Evolutionary conservation across 495 filamentous ascomycete genomes (phyloP).

Genomic region (Penicillium atrosanguineum): DNA sequence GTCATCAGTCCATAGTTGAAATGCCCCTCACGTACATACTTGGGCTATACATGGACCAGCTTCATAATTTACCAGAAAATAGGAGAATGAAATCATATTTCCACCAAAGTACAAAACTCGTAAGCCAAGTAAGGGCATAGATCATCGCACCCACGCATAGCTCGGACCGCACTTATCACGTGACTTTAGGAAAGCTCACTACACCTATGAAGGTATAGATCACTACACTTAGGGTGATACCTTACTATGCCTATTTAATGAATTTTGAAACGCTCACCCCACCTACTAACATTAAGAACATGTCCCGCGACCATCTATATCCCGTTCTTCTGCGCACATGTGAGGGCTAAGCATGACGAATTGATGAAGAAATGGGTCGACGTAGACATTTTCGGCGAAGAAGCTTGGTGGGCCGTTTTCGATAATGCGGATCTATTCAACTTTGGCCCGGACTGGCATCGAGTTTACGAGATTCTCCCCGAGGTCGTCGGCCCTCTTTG

Average conservation of each 20-base stretch:
- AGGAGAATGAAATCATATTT: slow-evolving; percentile 18
- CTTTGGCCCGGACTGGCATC: slow-evolving; percentile 3
- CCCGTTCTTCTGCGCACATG: slow-evolving; percentile 6
- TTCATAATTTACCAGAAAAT: slow-evolving; percentile 24
- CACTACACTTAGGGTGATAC: no score
- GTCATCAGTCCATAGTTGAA: background rate
- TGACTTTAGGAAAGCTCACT: no score
- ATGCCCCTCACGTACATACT: slow-evolving; percentile 27
- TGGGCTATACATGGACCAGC: slow-evolving; percentile 24
- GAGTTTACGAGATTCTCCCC: slow-evolving; percentile 5
- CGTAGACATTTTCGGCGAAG: background rate
- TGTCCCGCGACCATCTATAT: background rate
- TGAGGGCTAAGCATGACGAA: background rate
- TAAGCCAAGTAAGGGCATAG: no score
- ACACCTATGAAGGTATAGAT: no score
- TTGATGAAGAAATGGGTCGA: slow-evolving; percentile 4
- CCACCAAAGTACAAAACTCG: background rate
- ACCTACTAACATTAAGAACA: no score
- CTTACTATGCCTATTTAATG: no score
- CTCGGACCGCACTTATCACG: no score
- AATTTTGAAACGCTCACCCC: no score
- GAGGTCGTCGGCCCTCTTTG: background rate
- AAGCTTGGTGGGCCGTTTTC: slow-evolving; percentile 7
- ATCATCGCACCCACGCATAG: no score
- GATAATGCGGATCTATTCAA: slow-evolving; percentile 7